Evolutionary conservation across 495 filamentous ascomycete species (phyloP), one percentile per base, ranked within the genome.

Genomic region (Penicillium dipodomyicola): DNA sequence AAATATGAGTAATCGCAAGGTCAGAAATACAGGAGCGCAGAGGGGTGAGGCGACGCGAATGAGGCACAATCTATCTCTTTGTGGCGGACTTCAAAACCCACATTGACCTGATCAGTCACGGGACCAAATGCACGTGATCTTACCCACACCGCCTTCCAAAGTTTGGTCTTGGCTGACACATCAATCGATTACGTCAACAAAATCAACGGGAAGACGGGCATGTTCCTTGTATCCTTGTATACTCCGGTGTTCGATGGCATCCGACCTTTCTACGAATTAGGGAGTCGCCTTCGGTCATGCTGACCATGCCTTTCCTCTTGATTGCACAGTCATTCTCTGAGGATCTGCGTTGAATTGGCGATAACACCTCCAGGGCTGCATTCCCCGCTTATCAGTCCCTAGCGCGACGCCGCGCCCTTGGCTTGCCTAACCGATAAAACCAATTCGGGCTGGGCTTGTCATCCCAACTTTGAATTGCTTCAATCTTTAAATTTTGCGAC

Each of bases 61-160:
- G 56, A 61, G 69, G 67, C 71, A 72, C 68, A 74, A 66, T 73
- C 62, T 56, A 61, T 69, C 69, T 52, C 68, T 72, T 77, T 75
- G 74, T 75, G 74, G 73, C 73, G 72, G 72, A 45, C 69, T 69
- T 39, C 71, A 76, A 78, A 78, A 74, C 72, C 73, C 72, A 72
- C 73, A 70, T 71, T 69, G 61, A 58, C 35, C 46, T 20, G n/a
- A 20, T 22, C 27, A 33, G 25, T 48, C 57, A 67, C 55, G 62
- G 52, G 60, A 53, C 27, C 23, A 1, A 1, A 22, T 54, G 61
- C 68, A 72, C 63, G 66, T 76, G 70, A 46, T n/a, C 0, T 0
- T 1, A 2, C 0, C 0, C 37, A 43, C 66, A 73, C 72, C 72
- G 70, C 70, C 58, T 37, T 15, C 32, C 10, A 39, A 39, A 6